Evolutionary conservation across 441 rosid genomes (phyloP).

Genomic region (Syzygium syzygioides): DNA sequence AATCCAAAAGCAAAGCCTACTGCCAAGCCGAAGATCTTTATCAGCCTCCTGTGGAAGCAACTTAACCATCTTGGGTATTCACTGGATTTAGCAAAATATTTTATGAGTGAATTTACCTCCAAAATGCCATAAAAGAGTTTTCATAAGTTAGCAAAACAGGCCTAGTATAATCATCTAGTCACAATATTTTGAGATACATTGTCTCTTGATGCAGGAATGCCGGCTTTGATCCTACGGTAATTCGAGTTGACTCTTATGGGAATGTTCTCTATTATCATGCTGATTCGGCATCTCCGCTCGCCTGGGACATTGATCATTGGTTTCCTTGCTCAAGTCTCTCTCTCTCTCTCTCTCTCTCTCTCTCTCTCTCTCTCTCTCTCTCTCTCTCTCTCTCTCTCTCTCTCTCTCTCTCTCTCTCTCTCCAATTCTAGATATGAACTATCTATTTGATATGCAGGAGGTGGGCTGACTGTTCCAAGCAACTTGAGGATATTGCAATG

Average conservation of each 20-base stretch:
- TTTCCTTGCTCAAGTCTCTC: conserved; percentile 86
- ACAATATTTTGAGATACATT: background rate
- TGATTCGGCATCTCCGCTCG: conserved; percentile 92
- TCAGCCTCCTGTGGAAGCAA: conserved; percentile 79
- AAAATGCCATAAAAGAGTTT: background rate
- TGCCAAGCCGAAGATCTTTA: conserved; percentile 57
- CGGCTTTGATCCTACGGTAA: conserved; percentile 89
- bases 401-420: background rate
- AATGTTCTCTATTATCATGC: conserved; percentile 86
- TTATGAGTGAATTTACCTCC: background rate
- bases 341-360: background rate
- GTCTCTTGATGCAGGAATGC: conserved; percentile 52
- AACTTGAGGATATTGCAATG: conserved; percentile 82
- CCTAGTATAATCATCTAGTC: background rate
- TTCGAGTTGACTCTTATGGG: conserved; percentile 82
- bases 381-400: background rate
- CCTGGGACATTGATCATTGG: conserved; percentile 96
- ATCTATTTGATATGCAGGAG: conserved; percentile 39
- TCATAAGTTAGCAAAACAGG: background rate
- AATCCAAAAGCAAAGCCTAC: conserved; percentile 68
- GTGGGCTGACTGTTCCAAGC: conserved; percentile 88
- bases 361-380: background rate
- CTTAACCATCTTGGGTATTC: conserved; percentile 77
- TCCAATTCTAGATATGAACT: background rate
- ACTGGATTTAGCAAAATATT: background rate